Base-by-base conservation (phyloP, 495 filamentous ascomycete genomes). In the Podospora bellae-mahoneyi region DNA sequence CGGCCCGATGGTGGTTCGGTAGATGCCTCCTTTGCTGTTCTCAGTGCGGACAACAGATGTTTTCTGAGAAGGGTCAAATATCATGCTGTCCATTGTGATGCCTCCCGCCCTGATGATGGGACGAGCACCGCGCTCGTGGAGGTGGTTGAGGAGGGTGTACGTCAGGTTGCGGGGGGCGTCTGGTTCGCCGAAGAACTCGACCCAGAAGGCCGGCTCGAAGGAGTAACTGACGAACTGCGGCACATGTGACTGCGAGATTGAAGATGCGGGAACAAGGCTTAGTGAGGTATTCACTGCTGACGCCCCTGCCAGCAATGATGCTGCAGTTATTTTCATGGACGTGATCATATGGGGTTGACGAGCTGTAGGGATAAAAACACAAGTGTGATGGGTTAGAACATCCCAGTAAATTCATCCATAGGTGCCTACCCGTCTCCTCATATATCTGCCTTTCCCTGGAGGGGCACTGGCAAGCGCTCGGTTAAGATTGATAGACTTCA, bases 111-210 rank as follows among this genome's bases (percentile, higher is more conserved):
- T 61, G 67, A 72, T 69, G 65, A 72, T 72, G 39, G 70, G 70
- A 4, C 67, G n/a, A 4, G 65, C 70, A 10, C 70, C 70, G 16
- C 70, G 70, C 18, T 44, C 64, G 62, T 72, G 65, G 60, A 72
- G 67, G 61, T 72, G 67, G 56, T 69, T 69, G 15, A 72, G 67
- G 32, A 72, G 65, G 15, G 67, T 66, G 48, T 69, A 72, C 6
- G 70, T 72, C 19, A 72, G 70, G 58, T 67, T 69, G 1, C 70
- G 54, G 0, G 69, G 69, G 15, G 66, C 61, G 32, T 54, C 39
- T 2, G 72, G 72, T 62, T 73, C 72, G 64, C 72, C 72, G 27
- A 73, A 73, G 67, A 73, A 73, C 62, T 73, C 72, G 54, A 62
- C 48, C 72, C 72, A 73, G 55, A 69, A 71, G 28, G 72, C 72